Base-by-base conservation (phyloP, 805 yeast species). In the Zygosaccharomyces siamensis region DNA sequence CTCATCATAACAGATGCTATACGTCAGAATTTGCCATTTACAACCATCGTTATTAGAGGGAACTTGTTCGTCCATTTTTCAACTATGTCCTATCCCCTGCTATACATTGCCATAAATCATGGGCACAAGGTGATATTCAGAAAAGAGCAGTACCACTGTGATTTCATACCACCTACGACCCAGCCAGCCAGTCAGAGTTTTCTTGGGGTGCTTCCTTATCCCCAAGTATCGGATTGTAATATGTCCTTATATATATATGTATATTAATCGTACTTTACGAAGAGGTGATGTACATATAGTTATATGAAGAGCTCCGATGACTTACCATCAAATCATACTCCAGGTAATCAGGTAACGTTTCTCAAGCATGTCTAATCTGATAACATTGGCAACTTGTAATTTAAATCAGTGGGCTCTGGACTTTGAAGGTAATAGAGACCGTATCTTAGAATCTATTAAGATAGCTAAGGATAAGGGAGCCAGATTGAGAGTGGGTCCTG, bases 401-500 rank as follows among this genome's bases (percentile, higher is more conserved):
- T 75, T 93, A 55, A 93, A 93, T 71, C 99, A 93, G 77, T 93
- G 99, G 99, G 97, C 99, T 0, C 74, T 93, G 47, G 99, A 93
- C 66, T 93, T 89, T 67, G 98, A 92, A 67, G 99, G 99, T 4
- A 93, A 93, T 68, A 76, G 97, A 46, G 96, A 90, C 62, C 75
- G 99, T 49, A 92, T 93, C 54, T 60, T 93, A 21, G 84, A 84
- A 61, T 84, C 95, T 47, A 92, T 93, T 60, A 64, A 62, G 20
- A 73, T 78, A 45, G 96, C 99, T 46, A 93, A 90, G 61, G 66
- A 69, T 26, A 75, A 71, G 51, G 87, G 88, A 12, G 95, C 99
- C 0, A 72, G 74, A 16, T 75, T 95, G 45, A 77, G 99, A 62
- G 97, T 95, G 16, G 99, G 99, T 2, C 99, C 99, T 2, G 99